These are phyloP conservation scores for Truncatella angustata DNA, from an alignment of 2,329 filamentous ascomycete species.

Conservation along the genomic window DNA sequence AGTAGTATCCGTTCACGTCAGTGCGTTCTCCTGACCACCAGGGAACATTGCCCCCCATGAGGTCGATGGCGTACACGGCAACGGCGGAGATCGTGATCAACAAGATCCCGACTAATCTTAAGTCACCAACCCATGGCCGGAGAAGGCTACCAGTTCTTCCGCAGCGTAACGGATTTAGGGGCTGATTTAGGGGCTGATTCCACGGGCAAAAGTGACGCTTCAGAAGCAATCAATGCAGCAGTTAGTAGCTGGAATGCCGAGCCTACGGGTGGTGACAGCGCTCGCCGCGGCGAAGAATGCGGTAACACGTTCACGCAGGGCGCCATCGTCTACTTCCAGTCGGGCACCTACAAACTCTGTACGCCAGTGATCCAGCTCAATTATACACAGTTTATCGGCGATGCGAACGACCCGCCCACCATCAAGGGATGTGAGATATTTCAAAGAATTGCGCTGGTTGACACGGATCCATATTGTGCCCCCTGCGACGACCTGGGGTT, in stretches of 20 bases:
- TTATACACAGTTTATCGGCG: constrained; percentile 41
- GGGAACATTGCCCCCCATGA: too few relatives aligned
- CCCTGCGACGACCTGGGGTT: too few relatives aligned
- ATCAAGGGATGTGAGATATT: constrained; percentile 60
- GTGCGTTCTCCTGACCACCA: too few relatives aligned
- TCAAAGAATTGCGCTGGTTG: constrained; percentile 23
- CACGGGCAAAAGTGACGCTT: too few relatives aligned
- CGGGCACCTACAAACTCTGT: constrained; percentile 15
- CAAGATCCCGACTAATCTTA: constrained; percentile 3
- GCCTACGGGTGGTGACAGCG: constrained; percentile 7
- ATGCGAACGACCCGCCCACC: constrained; percentile 52
- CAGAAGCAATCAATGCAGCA: constrained; percentile 14
- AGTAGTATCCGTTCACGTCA: too few relatives aligned
- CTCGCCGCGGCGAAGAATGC: constrained; percentile 13
- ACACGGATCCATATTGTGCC: constrained; percentile 15
- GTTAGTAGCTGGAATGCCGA: too few relatives aligned
- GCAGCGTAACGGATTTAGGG: constrained; percentile 59
- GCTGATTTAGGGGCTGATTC: constrained; percentile 48
- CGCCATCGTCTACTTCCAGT: constrained; percentile 18
- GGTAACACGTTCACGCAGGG: constrained; percentile 7
- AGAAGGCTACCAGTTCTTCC: constrained; percentile 39
- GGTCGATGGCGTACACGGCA: too few relatives aligned
- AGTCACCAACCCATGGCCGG: not conserved
- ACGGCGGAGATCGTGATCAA: too few relatives aligned
- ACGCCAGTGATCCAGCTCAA: constrained; percentile 10